These are phyloP conservation scores for Laburnicola sp. DNA, from an alignment of 2,329 filamentous ascomycete genomes.

Conservation along the genomic window DNA sequence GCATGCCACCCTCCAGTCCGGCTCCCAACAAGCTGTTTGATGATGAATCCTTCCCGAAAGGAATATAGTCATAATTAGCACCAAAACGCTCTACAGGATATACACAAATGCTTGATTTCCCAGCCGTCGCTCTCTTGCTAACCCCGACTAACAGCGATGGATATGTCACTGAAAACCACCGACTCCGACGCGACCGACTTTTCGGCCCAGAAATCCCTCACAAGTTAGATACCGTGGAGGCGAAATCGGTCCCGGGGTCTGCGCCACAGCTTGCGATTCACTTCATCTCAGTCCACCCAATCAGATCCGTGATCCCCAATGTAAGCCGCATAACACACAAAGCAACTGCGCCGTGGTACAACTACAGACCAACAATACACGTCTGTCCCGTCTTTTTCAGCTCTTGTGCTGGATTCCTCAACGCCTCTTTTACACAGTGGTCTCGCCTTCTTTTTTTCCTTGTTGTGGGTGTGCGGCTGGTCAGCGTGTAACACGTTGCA, in stretches of 20 bases:
- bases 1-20: background rate
- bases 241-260: background rate
- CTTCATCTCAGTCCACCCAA: background rate
- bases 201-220: background rate
- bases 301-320: background rate
- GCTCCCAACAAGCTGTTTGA: background rate
- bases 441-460: background rate
- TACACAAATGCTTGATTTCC: background rate
- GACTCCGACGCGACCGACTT: background rate
- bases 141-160: slow-evolving; percentile 3
- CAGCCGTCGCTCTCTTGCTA: background rate
- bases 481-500: slow-evolving; percentile 1
- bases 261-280: background rate
- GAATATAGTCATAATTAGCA: background rate
- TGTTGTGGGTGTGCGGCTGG: background rate
- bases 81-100: slow-evolving; percentile 4
- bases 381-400: background rate
- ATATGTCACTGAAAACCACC: background rate
- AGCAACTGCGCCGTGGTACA: background rate
- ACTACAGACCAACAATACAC: background rate
- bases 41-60: background rate
- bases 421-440: background rate
- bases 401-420: background rate
- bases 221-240: background rate
- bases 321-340: slow-evolving; percentile 2